phyloP scores from a whole-genome alignment of 2,329 filamentous ascomycete genomes.

The Penicillium hordei region DNA sequence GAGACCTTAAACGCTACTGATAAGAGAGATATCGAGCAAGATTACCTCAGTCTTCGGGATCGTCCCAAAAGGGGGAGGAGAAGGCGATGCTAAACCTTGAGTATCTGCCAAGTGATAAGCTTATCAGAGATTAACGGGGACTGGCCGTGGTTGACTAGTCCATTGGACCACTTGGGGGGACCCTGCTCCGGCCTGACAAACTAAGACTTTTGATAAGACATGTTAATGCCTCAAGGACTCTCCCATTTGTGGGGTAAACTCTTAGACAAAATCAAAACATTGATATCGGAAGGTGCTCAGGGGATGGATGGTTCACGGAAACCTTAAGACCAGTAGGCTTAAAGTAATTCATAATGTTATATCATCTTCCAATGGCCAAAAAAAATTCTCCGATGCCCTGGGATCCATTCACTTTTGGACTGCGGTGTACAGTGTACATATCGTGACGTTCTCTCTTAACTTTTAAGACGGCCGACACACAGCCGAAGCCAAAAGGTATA shows the following conservation, averaged over 20 bases:
- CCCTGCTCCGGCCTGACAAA: background rate
- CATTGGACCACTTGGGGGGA: background rate
- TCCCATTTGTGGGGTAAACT: background rate
- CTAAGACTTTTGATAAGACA: constrained; percentile 1
- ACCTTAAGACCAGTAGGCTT: background rate
- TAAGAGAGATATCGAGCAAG: background rate
- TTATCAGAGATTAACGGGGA: constrained; percentile 3
- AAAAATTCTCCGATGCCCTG: background rate
- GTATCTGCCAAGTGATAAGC: constrained; percentile 21
- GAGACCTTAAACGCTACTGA: background rate
- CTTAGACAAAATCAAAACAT: background rate
- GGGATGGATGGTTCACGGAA: background rate
- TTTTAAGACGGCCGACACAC: too few species aligned
- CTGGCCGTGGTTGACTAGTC: background rate
- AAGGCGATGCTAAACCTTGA: constrained; percentile 13
- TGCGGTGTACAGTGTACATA: background rate
- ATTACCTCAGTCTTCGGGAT: background rate
- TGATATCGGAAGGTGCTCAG: background rate
- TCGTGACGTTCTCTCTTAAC: background rate
- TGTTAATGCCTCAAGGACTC: background rate
- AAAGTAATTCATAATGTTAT: background rate
- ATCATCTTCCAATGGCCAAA: background rate
- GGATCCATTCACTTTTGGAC: background rate
- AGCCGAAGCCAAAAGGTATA: background rate
- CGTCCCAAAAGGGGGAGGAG: constrained; percentile 20